These are phyloP conservation scores for Cladophialophora chaetospira DNA, from an alignment of 2,329 filamentous ascomycete species.

Conservation along the genomic window DNA sequence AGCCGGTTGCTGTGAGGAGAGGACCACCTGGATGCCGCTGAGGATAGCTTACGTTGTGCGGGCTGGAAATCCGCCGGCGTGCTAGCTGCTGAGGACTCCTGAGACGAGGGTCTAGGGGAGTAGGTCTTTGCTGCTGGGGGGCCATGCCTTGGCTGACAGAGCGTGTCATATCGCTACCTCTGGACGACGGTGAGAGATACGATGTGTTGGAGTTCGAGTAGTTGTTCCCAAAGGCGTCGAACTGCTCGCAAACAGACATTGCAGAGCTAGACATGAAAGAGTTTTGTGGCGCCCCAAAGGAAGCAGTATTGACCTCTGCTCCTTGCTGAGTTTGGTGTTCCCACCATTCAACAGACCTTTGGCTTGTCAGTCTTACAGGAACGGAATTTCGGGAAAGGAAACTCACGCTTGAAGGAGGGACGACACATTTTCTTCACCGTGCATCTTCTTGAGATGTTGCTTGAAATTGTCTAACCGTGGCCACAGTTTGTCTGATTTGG, in stretches of 20 bases:
- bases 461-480: slow-evolving; percentile 84
- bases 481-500: slow-evolving; percentile 69
- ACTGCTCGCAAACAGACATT: neutral
- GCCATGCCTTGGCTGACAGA: neutral
- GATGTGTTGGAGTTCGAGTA: slow-evolving; percentile 1
- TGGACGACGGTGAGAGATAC: neutral
- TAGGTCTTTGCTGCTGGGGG: neutral
- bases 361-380: slow-evolving; percentile 18
- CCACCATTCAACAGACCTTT: slow-evolving; percentile 42
- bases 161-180: slow-evolving; percentile 5
- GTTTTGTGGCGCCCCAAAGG: neutral
- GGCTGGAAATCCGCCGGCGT: neutral
- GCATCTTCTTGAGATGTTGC: slow-evolving; percentile 72
- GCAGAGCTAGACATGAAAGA: neutral
- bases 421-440: slow-evolving; percentile 51
- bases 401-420: slow-evolving; percentile 53
- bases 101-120: neutral
- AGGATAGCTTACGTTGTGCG: neutral
- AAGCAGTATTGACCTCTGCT: slow-evolving; percentile 7
- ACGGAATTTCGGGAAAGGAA: neutral
- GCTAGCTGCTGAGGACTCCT: neutral
- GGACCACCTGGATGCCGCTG: slow-evolving; percentile 1
- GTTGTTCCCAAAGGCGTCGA: neutral
- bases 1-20: neutral
- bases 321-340: slow-evolving; percentile 27